A percentile compares a stretch with the other conserved stretches of the same genome.
phyloP scores from a whole-genome alignment of 2,329 filamentous ascomycete species.

The Xylaria hypoxylon region DNA sequence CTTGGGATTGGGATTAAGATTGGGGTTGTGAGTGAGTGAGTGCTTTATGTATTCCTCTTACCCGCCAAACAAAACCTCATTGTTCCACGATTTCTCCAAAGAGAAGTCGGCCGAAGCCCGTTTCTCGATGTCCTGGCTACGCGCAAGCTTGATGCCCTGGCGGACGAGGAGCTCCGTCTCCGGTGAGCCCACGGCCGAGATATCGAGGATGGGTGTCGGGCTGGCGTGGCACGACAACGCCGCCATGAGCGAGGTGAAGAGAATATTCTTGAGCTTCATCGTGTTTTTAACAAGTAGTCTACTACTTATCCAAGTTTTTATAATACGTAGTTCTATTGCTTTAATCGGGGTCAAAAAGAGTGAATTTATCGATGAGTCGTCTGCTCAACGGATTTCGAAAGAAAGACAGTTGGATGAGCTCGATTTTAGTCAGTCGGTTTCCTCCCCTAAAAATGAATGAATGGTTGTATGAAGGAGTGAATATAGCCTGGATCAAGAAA shows the following conservation, averaged over 20 bases:
- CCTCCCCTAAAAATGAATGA: background rate
- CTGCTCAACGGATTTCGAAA: background rate
- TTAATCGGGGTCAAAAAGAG: background rate
- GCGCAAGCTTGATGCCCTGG: constrained; percentile 35
- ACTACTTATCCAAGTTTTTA: background rate
- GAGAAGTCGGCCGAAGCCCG: constrained; percentile 32
- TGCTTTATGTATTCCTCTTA: constrained; percentile 14
- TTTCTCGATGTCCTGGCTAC: constrained; percentile 32
- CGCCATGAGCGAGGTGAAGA: constrained; percentile 18
- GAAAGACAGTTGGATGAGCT: constrained; percentile 7
- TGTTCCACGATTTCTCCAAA: constrained; percentile 31
- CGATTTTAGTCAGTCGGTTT: background rate
- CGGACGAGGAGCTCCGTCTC: constrained; percentile 33
- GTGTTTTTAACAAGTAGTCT: constrained; percentile 11
- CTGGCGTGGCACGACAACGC: constrained; percentile 17
- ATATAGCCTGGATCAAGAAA: constrained; percentile 1
- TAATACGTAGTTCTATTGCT: background rate
- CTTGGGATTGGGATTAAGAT: background rate
- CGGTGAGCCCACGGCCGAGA: constrained; percentile 14
- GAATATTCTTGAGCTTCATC: constrained; percentile 14
- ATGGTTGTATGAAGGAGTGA: constrained; percentile 6
- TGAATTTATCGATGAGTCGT: background rate
- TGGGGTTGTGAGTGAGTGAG: background rate
- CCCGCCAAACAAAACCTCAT: constrained; percentile 36
- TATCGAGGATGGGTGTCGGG: constrained; percentile 25